A percentile compares a stretch with the other conserved stretches of the same genome.
These are phyloP conservation scores for Oryza meyeriana DNA, from an alignment of 176 grass and related monocot genomes.

Conservation along the genomic window DNA sequence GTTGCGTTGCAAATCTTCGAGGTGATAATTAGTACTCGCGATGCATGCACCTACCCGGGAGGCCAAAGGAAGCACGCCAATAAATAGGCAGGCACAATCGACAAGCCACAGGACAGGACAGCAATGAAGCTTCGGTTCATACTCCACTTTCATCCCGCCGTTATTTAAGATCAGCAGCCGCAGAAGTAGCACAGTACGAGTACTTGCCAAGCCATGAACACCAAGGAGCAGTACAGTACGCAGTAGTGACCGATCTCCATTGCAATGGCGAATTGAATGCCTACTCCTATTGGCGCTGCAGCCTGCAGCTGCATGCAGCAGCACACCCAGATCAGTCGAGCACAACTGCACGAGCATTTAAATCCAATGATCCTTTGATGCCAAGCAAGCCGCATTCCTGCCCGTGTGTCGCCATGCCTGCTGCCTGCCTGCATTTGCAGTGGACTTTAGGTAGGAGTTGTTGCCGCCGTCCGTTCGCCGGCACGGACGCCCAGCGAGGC, in stretches of 20 bases:
- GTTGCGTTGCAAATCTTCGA: neutral
- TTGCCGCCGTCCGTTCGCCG: neutral
- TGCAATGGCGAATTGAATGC: neutral
- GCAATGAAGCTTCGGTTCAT: conserved; percentile 24
- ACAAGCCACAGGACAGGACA: neutral
- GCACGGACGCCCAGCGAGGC: neutral
- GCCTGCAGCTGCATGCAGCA: neutral
- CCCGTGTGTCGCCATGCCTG: neutral
- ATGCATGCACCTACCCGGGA: conserved; percentile 6
- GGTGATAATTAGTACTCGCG: neutral
- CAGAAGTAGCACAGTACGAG: neutral
- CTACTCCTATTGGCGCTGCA: neutral
- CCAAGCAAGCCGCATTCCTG: neutral
- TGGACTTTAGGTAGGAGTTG: neutral
- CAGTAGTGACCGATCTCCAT: neutral
- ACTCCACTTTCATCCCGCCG: neutral
- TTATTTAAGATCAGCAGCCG: neutral
- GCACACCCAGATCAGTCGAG: neutral
- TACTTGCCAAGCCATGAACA: neutral
- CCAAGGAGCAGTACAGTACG: neutral
- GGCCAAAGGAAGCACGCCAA: conserved; percentile 4
- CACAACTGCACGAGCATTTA: neutral
- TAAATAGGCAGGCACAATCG: conserved; percentile 2
- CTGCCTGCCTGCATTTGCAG: neutral
- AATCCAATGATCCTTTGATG: neutral